Evolutionary conservation across 2,329 filamentous ascomycete genomes (phyloP).

Genomic region (Paecilomyces niveus): DNA sequence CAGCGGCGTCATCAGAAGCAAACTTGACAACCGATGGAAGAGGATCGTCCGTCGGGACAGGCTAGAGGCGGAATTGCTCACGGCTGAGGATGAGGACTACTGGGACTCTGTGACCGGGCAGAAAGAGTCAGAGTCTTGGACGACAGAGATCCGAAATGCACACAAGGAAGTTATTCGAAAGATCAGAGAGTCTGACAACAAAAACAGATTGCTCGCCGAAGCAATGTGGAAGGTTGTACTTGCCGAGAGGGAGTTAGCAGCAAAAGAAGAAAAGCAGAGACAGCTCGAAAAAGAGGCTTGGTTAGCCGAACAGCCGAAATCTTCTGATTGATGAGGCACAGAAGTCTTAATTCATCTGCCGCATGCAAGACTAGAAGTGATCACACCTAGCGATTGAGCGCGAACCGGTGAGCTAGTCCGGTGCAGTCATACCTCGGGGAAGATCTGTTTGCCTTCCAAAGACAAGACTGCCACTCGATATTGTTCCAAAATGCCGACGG

Average conservation of each 20-base stretch:
- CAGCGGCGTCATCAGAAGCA: constrained; percentile 28
- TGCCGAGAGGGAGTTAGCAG: constrained; percentile 28
- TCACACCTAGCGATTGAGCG: neutral
- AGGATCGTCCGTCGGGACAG: constrained; percentile 25
- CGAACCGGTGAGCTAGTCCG: too few relatives aligned
- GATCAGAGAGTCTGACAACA: constrained; percentile 19
- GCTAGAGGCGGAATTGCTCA: constrained; percentile 21
- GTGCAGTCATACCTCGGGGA: neutral
- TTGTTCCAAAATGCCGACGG: neutral
- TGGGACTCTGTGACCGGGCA: constrained; percentile 32
- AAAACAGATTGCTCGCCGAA: constrained; percentile 21
- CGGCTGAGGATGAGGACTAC: constrained; percentile 33
- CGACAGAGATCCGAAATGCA: constrained; percentile 10
- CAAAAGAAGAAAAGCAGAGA: constrained; percentile 12
- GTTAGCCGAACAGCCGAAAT: neutral
- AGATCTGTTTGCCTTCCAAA: neutral
- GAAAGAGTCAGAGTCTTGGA: constrained; percentile 17
- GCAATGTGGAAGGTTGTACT: constrained; percentile 36
- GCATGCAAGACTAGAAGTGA: too few relatives aligned
- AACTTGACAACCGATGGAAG: constrained; percentile 27
- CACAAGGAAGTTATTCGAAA: constrained; percentile 15
- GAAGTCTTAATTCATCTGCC: neutral
- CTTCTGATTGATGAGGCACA: neutral
- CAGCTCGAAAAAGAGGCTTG: neutral
- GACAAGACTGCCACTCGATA: neutral